These are phyloP conservation scores for Globisporangium sylvaticum DNA, from an alignment of 352 stramenopile species.

Conservation along the genomic window DNA sequence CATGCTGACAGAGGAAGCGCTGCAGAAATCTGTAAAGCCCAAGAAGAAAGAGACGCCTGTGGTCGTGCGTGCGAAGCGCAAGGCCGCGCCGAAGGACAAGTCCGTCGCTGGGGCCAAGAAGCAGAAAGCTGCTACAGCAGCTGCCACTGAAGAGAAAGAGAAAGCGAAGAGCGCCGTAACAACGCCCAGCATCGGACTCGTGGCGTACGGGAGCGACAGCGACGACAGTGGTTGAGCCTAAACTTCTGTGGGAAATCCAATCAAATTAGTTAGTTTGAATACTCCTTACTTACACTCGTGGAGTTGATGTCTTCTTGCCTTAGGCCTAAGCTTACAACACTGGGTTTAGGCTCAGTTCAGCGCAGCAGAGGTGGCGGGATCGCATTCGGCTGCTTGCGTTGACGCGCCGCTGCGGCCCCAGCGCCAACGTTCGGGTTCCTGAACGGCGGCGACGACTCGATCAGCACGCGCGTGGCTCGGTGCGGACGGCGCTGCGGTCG, in stretches of 20 bases:
- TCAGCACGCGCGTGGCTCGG: conserved; percentile 43
- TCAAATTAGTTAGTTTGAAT: not conserved
- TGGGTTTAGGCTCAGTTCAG: not conserved
- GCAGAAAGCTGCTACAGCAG: conserved; percentile 14
- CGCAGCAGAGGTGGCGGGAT: conserved; percentile 23
- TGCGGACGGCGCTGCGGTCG: conserved; percentile 51
- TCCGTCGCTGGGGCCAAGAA: conserved; percentile 10
- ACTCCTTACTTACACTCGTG: not conserved
- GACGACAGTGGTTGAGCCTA: conserved; percentile 38
- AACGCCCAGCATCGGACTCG: conserved; percentile 28
- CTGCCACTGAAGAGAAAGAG: conserved; percentile 9
- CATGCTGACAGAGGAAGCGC: not conserved
- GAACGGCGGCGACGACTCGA: conserved; percentile 76
- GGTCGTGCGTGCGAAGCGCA: conserved; percentile 58
- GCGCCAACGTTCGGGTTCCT: conserved; percentile 33
- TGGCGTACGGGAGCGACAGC: conserved; percentile 71
- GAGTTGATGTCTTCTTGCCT: not conserved
- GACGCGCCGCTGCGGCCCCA: conserved; percentile 10
- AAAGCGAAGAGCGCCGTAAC: conserved; percentile 16
- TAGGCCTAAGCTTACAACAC: not conserved
- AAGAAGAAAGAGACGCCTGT: conserved; percentile 30
- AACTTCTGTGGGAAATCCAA: not conserved
- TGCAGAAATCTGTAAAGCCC: conserved; percentile 19
- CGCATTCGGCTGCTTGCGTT: conserved; percentile 18
- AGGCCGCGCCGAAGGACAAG: conserved; percentile 20